These are phyloP conservation scores for Hypoxylon fuscum DNA, from an alignment of 495 filamentous ascomycete species.

Conservation along the genomic window DNA sequence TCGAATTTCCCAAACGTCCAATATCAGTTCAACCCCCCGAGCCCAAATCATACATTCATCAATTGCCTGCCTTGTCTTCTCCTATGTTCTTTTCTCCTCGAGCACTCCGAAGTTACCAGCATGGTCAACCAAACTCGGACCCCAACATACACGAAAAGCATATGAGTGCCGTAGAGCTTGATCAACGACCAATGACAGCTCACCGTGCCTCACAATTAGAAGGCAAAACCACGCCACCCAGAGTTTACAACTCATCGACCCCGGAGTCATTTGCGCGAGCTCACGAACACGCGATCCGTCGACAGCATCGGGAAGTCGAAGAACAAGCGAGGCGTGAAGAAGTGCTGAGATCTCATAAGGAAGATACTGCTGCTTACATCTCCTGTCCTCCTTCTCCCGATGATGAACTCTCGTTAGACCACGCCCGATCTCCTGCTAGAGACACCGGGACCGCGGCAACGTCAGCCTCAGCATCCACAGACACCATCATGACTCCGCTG, in stretches of 20 bases:
- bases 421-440: slow-evolving; percentile 42
- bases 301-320: slow-evolving; percentile 35
- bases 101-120: slow-evolving; percentile 49
- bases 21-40: slow-evolving; percentile 47
- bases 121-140: slow-evolving; percentile 53
- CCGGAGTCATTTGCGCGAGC: slow-evolving; percentile 43
- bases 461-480: slow-evolving; percentile 57
- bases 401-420: slow-evolving; percentile 48
- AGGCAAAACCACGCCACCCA: slow-evolving; percentile 34
- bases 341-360: slow-evolving; percentile 7
- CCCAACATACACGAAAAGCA: slow-evolving; percentile 57
- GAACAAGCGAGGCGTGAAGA: slow-evolving; percentile 32
- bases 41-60: slow-evolving; percentile 13
- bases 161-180: slow-evolving; percentile 40
- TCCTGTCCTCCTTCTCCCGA: slow-evolving; percentile 62
- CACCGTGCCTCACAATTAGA: slow-evolving; percentile 51
- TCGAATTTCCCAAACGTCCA: slow-evolving; percentile 60
- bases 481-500: slow-evolving; percentile 50
- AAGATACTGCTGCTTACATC: slow-evolving; percentile 36
- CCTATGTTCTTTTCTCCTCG: slow-evolving; percentile 48
- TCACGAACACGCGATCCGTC: slow-evolving; percentile 41
- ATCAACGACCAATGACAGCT: slow-evolving; percentile 52
- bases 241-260: slow-evolving; percentile 39
- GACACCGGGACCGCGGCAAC: slow-evolving; percentile 54
- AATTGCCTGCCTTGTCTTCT: slow-evolving; percentile 39